Conservation (phyloP, 2,329 filamentous ascomycete species). For the Fusarium falciforme region DNA sequence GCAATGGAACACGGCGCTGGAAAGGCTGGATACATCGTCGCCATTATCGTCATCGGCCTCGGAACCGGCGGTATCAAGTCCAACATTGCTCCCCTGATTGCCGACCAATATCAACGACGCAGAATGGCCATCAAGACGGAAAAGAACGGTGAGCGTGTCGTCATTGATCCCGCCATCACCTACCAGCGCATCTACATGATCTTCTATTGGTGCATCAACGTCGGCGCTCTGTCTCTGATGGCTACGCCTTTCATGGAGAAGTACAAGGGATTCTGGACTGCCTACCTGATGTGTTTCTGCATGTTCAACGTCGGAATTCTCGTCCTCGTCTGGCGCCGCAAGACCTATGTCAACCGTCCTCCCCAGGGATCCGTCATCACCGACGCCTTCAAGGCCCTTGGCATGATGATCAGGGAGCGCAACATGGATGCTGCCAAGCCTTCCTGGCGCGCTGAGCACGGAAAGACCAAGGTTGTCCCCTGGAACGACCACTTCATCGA, state of each 20-base stretch:
- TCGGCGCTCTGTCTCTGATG: conserved; percentile 76
- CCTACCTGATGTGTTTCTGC: conserved; percentile 67
- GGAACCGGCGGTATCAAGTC: conserved; percentile 78
- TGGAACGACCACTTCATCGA: conserved; percentile 80
- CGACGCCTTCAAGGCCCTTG: conserved; percentile 67
- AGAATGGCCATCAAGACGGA: conserved; percentile 62
- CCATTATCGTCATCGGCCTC: conserved; percentile 72
- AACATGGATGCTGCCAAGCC: conserved; percentile 73
- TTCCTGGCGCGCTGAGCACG: conserved; percentile 67
- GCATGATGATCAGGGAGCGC: conserved; percentile 54
- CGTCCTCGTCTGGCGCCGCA: conserved; percentile 60
- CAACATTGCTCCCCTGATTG: conserved; percentile 69
- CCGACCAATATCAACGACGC: conserved; percentile 72
- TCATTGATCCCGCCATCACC: conserved; percentile 75
- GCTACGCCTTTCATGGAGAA: conserved; percentile 76
- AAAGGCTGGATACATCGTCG: conserved; percentile 63
- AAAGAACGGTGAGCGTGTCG: conserved; percentile 66
- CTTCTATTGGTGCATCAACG: conserved; percentile 80
- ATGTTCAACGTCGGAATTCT: conserved; percentile 72
- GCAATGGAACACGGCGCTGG: conserved; percentile 53
- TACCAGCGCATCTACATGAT: conserved; percentile 78
- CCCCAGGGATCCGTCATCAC: conserved; percentile 73
- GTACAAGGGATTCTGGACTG: conserved; percentile 75
- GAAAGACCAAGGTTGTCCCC: conserved; percentile 55
- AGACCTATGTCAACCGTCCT: conserved; percentile 62